Conservation (phyloP, 495 filamentous ascomycete genomes). For the Penicillium soppii region DNA sequence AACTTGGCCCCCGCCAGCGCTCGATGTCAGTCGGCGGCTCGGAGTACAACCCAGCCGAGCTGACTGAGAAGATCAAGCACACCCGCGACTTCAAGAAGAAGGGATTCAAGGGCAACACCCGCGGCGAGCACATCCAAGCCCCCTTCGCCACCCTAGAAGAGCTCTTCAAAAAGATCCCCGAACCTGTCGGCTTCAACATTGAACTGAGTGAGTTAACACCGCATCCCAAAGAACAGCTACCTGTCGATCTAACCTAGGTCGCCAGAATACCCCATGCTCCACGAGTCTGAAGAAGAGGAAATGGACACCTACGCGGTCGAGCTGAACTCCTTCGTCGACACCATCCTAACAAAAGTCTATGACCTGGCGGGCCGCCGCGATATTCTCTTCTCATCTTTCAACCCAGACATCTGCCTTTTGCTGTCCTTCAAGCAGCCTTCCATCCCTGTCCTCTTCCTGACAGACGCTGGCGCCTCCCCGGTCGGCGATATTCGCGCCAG, state of each 20-base stretch:
- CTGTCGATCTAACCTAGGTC: constrained; percentile 31
- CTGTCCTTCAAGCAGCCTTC: constrained; percentile 95
- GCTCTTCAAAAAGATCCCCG: constrained; percentile 81
- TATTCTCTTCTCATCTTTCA: constrained; percentile 94
- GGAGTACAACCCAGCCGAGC: constrained; percentile 54
- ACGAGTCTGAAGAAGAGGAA: constrained; percentile 88
- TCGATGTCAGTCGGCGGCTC: constrained; percentile 59
- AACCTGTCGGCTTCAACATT: constrained; percentile 90
- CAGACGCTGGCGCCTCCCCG: constrained; percentile 72
- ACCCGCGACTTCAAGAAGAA: constrained; percentile 90
- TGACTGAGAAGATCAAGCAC: constrained; percentile 94
- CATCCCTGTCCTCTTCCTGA: constrained; percentile 92
- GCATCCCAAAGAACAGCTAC: constrained; percentile 23
- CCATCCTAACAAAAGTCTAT: constrained; percentile 84
- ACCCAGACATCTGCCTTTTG: constrained; percentile 92
- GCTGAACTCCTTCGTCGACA: constrained; percentile 95
- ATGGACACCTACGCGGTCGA: constrained; percentile 98
- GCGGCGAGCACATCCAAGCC: constrained; percentile 89
- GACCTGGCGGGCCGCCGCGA: constrained; percentile 69
- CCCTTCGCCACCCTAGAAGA: constrained; percentile 95
- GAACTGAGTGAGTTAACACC: constrained; percentile 70
- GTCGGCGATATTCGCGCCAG: constrained; percentile 89
- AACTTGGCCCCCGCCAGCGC: constrained; percentile 36
- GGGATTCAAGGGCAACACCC: constrained; percentile 93
- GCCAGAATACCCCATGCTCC: constrained; percentile 90